A percentile compares a stretch with the other conserved stretches of the same genome.
Conservation (phyloP, 371 early-diverging fungal species). For the Apophysomyces sp. region DNA sequence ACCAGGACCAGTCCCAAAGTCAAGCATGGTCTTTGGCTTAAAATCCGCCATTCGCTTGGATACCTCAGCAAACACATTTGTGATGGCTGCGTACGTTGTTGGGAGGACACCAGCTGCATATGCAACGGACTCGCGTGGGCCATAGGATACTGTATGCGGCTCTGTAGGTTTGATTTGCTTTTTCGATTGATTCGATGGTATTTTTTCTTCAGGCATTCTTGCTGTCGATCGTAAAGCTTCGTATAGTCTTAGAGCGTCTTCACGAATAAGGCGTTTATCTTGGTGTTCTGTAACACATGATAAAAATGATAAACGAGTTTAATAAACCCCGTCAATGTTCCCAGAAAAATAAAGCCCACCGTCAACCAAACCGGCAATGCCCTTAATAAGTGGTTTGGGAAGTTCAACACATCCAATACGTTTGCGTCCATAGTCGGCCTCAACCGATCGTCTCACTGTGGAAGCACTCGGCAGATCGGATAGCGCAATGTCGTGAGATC, state of each 20-base stretch:
- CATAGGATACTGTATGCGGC: slow-evolving; percentile 76
- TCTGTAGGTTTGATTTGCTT: slow-evolving; percentile 23
- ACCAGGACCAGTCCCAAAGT: slow-evolving; percentile 90
- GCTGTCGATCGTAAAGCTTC: slow-evolving; percentile 71
- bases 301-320: neutral
- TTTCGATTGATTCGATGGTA: slow-evolving; percentile 16
- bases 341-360: slow-evolving; percentile 12
- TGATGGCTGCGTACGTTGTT: slow-evolving; percentile 65
- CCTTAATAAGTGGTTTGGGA: slow-evolving; percentile 52
- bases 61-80: slow-evolving; percentile 71
- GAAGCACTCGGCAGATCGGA: neutral
- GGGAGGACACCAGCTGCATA: slow-evolving; percentile 75
- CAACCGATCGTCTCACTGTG: slow-evolving; percentile 58
- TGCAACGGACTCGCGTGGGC: slow-evolving; percentile 68
- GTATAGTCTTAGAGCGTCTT: slow-evolving; percentile 68
- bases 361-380: slow-evolving; percentile 48
- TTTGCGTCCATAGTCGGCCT: slow-evolving; percentile 71
- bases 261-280: slow-evolving; percentile 59
- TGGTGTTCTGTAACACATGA: slow-evolving; percentile 25
- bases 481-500: neutral
- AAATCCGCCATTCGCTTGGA: slow-evolving; percentile 58
- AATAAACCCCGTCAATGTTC: neutral
- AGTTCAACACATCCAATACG: slow-evolving; percentile 67
- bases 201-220: slow-evolving; percentile 23
- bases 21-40: slow-evolving; percentile 64